A percentile compares a stretch with the other conserved stretches of the same genome.
Conservation (phyloP, 1,139 yeast genomes). For the Scheffersomyces lignicola region DNA sequence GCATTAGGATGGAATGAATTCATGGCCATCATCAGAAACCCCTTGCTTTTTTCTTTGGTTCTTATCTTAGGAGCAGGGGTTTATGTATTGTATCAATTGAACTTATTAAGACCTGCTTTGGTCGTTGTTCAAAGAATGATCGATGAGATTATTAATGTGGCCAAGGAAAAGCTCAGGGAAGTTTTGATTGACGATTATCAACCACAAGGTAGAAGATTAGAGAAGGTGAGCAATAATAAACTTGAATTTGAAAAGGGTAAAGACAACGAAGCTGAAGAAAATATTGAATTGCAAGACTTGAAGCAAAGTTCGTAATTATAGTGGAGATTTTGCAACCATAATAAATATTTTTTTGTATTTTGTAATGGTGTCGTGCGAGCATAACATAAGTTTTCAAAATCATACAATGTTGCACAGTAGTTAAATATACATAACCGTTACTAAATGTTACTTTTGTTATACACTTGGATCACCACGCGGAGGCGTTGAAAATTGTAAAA, state of each 20-base stretch:
- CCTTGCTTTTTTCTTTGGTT: constrained; percentile 64
- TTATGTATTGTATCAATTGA: constrained; percentile 68
- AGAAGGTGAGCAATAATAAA: constrained; percentile 16
- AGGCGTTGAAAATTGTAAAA: too few relatives aligned
- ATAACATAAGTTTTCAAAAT: too few relatives aligned
- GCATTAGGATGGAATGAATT: constrained; percentile 96
- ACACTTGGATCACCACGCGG: too few relatives aligned
- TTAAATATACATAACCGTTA: too few relatives aligned
- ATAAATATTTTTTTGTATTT: too few relatives aligned
- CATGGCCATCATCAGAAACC: constrained; percentile 83
- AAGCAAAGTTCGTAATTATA: too few relatives aligned
- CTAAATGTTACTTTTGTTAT: too few relatives aligned
- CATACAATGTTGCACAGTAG: too few relatives aligned
- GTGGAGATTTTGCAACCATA: too few relatives aligned
- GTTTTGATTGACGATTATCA: constrained; percentile 39
- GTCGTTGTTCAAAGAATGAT: constrained; percentile 57
- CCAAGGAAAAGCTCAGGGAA: constrained; percentile 59
- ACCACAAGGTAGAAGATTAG: constrained; percentile 25
- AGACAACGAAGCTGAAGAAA: constrained; percentile 9
- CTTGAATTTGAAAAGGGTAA: constrained; percentile 5
- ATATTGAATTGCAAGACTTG: constrained; percentile 18
- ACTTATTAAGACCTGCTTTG: constrained; percentile 74
- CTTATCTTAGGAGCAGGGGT: constrained; percentile 58
- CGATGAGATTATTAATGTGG: constrained; percentile 56
- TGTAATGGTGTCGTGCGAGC: too few relatives aligned